Base-by-base conservation (phyloP, 2,329 filamentous ascomycete genomes). In the Xylariomycetidae sp. region DNA sequence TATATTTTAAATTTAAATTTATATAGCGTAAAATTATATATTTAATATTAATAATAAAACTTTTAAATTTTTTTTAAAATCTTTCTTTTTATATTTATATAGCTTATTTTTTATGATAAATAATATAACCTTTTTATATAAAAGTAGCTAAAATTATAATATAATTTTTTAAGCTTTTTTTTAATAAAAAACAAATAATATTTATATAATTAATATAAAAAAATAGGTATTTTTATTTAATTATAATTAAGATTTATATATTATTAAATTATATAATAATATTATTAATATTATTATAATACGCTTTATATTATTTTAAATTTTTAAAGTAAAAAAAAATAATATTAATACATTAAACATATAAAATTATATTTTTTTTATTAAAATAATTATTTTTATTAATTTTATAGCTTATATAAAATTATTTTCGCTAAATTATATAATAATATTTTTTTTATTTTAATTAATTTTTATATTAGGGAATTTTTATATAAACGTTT, bases 281-380 rank as follows among this genome's bases (percentile, higher is more conserved):
- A 14, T 13, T 27, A 27, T 27, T 27, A 27, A 27, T 27, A 8
- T 27, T 27, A 9, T 9, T 9, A 14, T 27, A 27, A 7, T 14
- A 13, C n/a, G 13, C 16, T 9, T 27, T 27, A 9, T 8, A 8
- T 8, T 13, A 14, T n/a, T n/a, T n/a, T n/a, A n/a, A n/a, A n/a
- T n/a, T n/a, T n/a, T n/a, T n/a, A n/a, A n/a, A n/a, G n/a, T 16
- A 29, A 29, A 29, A n/a, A 6, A 29, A 6, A 8, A n/a, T n/a
- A n/a, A n/a, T n/a, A n/a, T n/a, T n/a, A n/a, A n/a, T n/a, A n/a
- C 6, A 29, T 29, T 29, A 12, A 29, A 16, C 16, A 29, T 29
- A 16, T 29, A 6, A 9, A 16, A 8, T 16, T 16, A 16, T 12
- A 29, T 29, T 16, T 16, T 29, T 16, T 16, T 17, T n/a, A 17